Percentiles rank a stretch among this genome's conserved stretches.
Conservation (phyloP, 768 basidiomycete species). For the Mycena chlorophos region DNA sequence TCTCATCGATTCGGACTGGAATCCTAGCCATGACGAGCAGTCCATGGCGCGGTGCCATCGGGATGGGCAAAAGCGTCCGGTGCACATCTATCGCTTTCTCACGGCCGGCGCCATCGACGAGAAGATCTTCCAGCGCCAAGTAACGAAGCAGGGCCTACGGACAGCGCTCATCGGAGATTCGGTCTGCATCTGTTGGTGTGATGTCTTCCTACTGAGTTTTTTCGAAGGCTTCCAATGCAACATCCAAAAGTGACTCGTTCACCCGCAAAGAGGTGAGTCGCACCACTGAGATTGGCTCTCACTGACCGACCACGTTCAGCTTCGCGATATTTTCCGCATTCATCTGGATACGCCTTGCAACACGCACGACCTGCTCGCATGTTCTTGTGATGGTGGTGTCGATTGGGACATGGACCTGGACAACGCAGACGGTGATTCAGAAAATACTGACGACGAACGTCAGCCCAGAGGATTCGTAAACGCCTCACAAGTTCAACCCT, state of each 20-base stretch:
- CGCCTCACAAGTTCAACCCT: constrained; percentile 61
- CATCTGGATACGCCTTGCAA: constrained; percentile 78
- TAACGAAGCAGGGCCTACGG: constrained; percentile 90
- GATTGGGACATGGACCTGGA: constrained; percentile 31
- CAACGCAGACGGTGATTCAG: too few relatives aligned
- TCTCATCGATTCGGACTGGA: constrained; percentile 91
- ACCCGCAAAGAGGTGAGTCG: constrained; percentile 75
- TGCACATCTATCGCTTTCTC: constrained; percentile 85
- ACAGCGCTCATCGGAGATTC: constrained; percentile 65
- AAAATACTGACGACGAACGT: constrained; percentile 30
- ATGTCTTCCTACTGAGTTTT: background rate
- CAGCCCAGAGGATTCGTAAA: constrained; percentile 56
- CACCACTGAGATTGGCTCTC: constrained; percentile 1
- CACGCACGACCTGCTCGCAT: constrained; percentile 90
- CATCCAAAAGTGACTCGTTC: constrained; percentile 83
- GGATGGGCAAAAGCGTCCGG: constrained; percentile 94
- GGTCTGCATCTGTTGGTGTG: background rate
- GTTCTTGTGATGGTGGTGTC: constrained; percentile 56
- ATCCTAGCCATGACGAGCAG: constrained; percentile 92
- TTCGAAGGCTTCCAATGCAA: constrained; percentile 34
- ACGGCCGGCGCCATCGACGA: constrained; percentile 88
- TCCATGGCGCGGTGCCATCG: constrained; percentile 97
- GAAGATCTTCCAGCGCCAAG: constrained; percentile 91
- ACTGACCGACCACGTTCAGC: constrained; percentile 42
- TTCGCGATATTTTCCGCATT: constrained; percentile 91